These are phyloP conservation scores for Arachnopeziza araneosa DNA, from an alignment of 2,329 filamentous ascomycete genomes.

Conservation along the genomic window DNA sequence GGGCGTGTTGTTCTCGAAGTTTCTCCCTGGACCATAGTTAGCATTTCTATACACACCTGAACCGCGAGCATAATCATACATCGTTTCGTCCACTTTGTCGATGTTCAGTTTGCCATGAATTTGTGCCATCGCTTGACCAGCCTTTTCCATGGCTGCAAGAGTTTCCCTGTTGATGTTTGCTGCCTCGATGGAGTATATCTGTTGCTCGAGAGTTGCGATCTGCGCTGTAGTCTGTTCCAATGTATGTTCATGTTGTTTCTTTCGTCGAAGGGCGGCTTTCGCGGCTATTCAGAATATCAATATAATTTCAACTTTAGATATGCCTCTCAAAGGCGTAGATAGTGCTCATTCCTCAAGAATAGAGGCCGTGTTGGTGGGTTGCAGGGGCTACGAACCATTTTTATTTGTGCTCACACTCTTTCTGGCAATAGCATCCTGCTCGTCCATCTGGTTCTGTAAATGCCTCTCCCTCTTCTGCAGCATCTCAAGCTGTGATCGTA, in stretches of 20 bases:
- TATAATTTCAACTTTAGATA: not conserved
- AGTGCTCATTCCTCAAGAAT: not conserved
- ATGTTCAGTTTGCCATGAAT: slow-evolving; percentile 89
- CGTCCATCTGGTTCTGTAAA: slow-evolving; percentile 83
- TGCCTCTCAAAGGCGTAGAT: not conserved
- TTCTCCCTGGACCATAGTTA: slow-evolving; percentile 61
- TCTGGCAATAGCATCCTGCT: slow-evolving; percentile 82
- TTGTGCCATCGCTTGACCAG: slow-evolving; percentile 82
- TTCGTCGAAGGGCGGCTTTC: slow-evolving; percentile 82
- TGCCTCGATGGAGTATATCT: slow-evolving; percentile 94
- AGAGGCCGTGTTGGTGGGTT: not conserved
- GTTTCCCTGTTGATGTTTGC: slow-evolving; percentile 99
- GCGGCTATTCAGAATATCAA: slow-evolving; percentile 56
- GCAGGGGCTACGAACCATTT: slow-evolving; percentile 57
- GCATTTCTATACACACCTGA: slow-evolving; percentile 18
- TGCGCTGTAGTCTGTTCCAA: slow-evolving; percentile 86
- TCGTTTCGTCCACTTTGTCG: slow-evolving; percentile 90
- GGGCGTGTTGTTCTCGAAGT: slow-evolving; percentile 83
- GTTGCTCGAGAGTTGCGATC: slow-evolving; percentile 87
- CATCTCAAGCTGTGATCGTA: slow-evolving; percentile 92
- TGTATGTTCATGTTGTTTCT: slow-evolving; percentile 90
- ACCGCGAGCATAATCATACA: slow-evolving; percentile 54
- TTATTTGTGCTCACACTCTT: slow-evolving; percentile 90
- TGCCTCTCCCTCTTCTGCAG: slow-evolving; percentile 94
- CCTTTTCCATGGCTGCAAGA: slow-evolving; percentile 86